phyloP scores from a whole-genome alignment of 306 rosid genomes.

The Inga oerstediana region DNA sequence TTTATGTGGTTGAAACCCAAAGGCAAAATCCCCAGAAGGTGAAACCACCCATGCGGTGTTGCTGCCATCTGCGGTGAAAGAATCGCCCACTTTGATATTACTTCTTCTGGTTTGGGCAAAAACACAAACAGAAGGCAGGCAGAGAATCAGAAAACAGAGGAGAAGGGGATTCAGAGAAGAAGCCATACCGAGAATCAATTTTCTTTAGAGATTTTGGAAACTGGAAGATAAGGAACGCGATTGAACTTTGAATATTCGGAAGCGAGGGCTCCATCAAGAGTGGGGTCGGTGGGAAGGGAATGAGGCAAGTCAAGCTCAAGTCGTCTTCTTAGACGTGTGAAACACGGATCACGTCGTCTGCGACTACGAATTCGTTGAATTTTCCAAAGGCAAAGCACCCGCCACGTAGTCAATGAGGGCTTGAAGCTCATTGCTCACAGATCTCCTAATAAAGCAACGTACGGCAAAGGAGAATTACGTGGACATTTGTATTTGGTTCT shows the following conservation, averaged over 20 bases:
- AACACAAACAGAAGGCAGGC: constrained; percentile 21
- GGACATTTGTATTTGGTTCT: background rate
- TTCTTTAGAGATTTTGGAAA: background rate
- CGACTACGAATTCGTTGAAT: too few relatives aligned
- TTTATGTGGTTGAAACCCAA: too few relatives aligned
- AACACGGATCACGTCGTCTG: background rate
- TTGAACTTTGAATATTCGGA: background rate
- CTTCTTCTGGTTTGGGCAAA: constrained; percentile 36
- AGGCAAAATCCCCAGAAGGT: too few relatives aligned
- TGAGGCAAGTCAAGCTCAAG: background rate
- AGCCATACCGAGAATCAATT: constrained; percentile 4
- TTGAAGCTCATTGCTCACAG: background rate
- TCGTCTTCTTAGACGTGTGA: background rate
- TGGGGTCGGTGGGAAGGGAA: too few relatives aligned
- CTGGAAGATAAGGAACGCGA: background rate
- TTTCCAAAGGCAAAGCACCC: too few relatives aligned
- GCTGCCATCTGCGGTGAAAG: too few relatives aligned
- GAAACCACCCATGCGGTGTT: too few relatives aligned
- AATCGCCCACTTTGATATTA: constrained; percentile 20
- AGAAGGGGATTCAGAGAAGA: background rate
- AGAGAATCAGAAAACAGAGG: background rate
- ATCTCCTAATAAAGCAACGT: background rate
- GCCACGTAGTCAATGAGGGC: too few relatives aligned
- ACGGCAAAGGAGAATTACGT: background rate
- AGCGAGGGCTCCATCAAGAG: background rate